Evolutionary conservation across 2,329 filamentous ascomycete genomes (phyloP).

Genomic region (Fusarium beomiforme): DNA sequence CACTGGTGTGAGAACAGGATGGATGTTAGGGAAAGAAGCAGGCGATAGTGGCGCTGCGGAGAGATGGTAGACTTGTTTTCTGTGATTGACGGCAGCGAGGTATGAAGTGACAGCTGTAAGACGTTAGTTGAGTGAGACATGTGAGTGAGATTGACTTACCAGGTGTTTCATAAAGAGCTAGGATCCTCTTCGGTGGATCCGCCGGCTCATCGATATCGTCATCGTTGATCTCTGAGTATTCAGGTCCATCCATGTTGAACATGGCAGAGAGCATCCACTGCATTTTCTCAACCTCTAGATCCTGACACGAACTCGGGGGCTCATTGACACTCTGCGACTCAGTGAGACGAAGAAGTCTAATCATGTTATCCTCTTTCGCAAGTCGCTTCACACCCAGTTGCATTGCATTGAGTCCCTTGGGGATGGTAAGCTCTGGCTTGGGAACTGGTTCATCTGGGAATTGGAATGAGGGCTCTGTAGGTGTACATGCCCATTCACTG

Average conservation of each 20-base stretch:
- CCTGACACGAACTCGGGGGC: background rate
- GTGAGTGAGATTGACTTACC: background rate
- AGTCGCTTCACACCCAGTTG: constrained; percentile 13
- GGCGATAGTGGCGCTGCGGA: constrained; percentile 38
- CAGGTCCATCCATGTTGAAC: constrained; percentile 51
- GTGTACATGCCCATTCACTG: constrained; percentile 16
- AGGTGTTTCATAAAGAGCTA: constrained; percentile 30
- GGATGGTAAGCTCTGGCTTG: background rate
- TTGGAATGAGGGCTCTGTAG: constrained; percentile 9
- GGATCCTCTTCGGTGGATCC: constrained; percentile 13
- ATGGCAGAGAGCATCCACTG: constrained; percentile 69
- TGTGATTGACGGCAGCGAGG: constrained; percentile 18
- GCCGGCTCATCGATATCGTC: constrained; percentile 26
- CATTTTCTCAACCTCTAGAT: constrained; percentile 64
- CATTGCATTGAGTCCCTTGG: constrained; percentile 9
- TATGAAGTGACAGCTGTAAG: constrained; percentile 19
- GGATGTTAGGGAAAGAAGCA: constrained; percentile 52
- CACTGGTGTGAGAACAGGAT: constrained; percentile 52
- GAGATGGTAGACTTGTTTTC: constrained; percentile 26
- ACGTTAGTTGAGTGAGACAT: background rate
- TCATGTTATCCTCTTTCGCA: constrained; percentile 10
- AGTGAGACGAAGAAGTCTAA: constrained; percentile 10
- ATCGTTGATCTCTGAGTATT: background rate
- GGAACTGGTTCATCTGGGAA: background rate
- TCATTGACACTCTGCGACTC: background rate